phyloP scores from a whole-genome alignment of 768 basidiomycete genomes.

The Naematelia aurantialba region DNA sequence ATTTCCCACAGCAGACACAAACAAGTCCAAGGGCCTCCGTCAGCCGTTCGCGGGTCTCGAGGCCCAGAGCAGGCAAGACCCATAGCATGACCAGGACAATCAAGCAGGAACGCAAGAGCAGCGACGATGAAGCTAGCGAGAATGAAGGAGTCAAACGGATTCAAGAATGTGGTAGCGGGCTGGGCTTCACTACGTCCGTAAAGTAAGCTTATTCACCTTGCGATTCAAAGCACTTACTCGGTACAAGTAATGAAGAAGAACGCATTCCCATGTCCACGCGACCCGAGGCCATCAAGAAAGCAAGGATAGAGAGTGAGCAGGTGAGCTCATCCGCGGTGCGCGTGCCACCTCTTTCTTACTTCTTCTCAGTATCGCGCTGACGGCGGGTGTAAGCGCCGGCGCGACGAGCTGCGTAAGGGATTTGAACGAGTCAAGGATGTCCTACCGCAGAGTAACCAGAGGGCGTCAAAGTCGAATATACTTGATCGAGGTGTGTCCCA shows the following conservation, averaged over 20 bases:
- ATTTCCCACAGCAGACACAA: not conserved
- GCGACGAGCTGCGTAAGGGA: constrained; percentile 88
- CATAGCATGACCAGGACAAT: not conserved
- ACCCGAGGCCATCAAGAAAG: constrained; percentile 20
- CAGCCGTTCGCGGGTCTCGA: not conserved
- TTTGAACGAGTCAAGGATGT: constrained; percentile 86
- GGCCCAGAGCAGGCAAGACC: not conserved
- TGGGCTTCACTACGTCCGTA: not conserved
- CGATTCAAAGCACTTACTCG: not conserved
- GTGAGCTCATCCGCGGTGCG: constrained; percentile 35
- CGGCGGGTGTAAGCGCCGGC: constrained; percentile 62
- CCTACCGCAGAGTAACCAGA: constrained; percentile 84
- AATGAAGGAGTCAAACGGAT: constrained; percentile 1
- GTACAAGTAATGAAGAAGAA: not conserved
- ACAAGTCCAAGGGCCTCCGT: not conserved
- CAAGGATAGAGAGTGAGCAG: constrained; percentile 37
- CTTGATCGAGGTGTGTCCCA: constrained; percentile 59
- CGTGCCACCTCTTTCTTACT: constrained; percentile 7
- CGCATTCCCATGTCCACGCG: not conserved
- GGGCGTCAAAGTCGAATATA: constrained; percentile 85
- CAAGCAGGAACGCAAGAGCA: not conserved
- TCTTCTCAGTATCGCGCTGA: constrained; percentile 2
- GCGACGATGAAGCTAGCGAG: constrained; percentile 11
- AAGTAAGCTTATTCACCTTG: constrained; percentile 9
- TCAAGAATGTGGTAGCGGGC: not conserved